Evolutionary conservation across 2,329 filamentous ascomycete species (phyloP), one percentile per base, ranked within the genome.

Genomic region (Penicillium corylophilum): DNA sequence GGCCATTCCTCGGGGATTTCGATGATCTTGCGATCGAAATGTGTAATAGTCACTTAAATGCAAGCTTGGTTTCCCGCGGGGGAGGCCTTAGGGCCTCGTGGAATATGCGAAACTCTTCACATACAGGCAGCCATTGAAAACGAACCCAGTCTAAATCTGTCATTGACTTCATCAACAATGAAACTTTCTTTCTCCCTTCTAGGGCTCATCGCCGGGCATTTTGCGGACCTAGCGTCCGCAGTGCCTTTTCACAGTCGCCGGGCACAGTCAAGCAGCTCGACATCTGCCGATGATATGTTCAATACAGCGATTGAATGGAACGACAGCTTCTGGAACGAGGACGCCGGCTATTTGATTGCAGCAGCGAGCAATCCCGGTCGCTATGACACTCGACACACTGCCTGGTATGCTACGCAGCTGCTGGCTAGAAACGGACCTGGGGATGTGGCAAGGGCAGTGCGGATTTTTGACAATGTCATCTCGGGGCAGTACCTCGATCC

Each of bases 401-500:
- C 50, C 4, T 62, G 59, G 59, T 62, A 62, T 53, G 56, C 59
- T 5, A 53, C 54, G 15, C 53, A 56, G 29, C 29, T 62, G 18
- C 45, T 62, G 10, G 56, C 56, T 1, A 50, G 59, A 10, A 62
- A 62, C 12, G 48, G 40, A 23, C 46, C 36, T 3, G 54, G 49
- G 4, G 59, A 62, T 46, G 51, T 57, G 23, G 51, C 39, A 13
- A 49, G 49, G 35, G 59, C 59, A 7, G 20, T 62, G 13, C 54
- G 56, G 3, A 62, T 62, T 18, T 52, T 62, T 23, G 48, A 57
- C 31, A 59, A 61, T 46, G 52, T 62, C 12, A 61, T 59, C 24
- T 44, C 51, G 4, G 56, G 50, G 12, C 59, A 62, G 41, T 59
- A 59, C 22, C 43, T 54, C 2, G 50, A 62, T 22, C 38, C 51